Evolutionary conservation across 768 basidiomycete genomes (phyloP).

Genomic region (Fibroporia radiculosa): DNA sequence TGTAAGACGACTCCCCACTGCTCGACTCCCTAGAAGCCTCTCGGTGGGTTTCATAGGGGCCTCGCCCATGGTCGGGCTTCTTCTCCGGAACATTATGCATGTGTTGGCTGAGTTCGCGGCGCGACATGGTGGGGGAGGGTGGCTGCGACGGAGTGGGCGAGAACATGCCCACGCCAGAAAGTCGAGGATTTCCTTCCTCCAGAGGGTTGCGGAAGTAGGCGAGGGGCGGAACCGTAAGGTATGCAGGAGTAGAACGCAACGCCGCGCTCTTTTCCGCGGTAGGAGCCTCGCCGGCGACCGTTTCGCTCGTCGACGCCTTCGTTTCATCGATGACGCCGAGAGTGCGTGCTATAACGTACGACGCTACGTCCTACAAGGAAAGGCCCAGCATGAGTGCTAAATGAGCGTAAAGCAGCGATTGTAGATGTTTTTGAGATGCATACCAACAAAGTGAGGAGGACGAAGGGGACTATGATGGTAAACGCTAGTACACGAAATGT

Average conservation of each 20-base stretch:
- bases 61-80: background rate
- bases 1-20: constrained; percentile 18
- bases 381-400: constrained; percentile 5
- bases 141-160: constrained; percentile 64
- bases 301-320: constrained; percentile 64
- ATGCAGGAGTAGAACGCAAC: constrained; percentile 8
- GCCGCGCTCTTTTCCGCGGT: constrained; percentile 10
- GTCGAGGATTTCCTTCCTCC: constrained; percentile 34
- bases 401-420: background rate
- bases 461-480: constrained; percentile 38
- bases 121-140: constrained; percentile 47
- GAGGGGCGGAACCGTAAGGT: constrained; percentile 8
- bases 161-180: constrained; percentile 67
- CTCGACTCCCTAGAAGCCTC: constrained; percentile 14
- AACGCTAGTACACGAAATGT: constrained; percentile 58
- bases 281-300: background rate
- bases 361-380: constrained; percentile 56
- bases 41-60: constrained; percentile 6
- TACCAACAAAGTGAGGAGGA: constrained; percentile 63
- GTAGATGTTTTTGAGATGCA: constrained; percentile 3
- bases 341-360: constrained; percentile 78
- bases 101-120: constrained; percentile 13
- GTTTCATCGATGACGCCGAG: constrained; percentile 71
- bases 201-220: constrained; percentile 14
- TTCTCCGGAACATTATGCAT: constrained; percentile 4